These are phyloP conservation scores for Polytrichum commune DNA, from an alignment of 225 moss, liverwort and hornwort species.

Conservation along the genomic window DNA sequence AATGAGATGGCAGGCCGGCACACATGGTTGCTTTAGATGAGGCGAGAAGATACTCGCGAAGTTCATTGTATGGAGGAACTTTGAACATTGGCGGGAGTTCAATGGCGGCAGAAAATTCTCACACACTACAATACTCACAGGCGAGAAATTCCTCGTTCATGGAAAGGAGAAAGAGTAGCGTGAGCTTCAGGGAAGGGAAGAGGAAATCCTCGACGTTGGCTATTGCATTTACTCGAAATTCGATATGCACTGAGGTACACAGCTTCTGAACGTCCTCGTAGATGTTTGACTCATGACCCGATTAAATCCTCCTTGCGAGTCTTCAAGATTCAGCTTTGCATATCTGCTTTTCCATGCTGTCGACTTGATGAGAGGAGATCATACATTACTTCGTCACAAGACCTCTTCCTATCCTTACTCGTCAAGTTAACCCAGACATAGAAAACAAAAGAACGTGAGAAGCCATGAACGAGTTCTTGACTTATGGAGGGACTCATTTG, in stretches of 20 bases:
- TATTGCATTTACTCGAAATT: slow-evolving; percentile 44
- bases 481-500: too few species aligned
- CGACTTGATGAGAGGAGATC: too few species aligned
- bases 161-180: slow-evolving; percentile 46
- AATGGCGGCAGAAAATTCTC: slow-evolving; percentile 30
- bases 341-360: not conserved
- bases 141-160: slow-evolving; percentile 29
- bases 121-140: slow-evolving; percentile 33
- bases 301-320: not conserved
- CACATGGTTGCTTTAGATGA: slow-evolving; percentile 46
- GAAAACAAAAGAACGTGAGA: too few species aligned
- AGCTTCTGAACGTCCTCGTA: not conserved
- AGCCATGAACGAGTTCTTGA: too few species aligned
- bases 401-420: too few species aligned
- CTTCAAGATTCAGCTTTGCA: not conserved
- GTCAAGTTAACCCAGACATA: too few species aligned
- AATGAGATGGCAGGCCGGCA: slow-evolving; percentile 24
- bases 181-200: slow-evolving; percentile 29
- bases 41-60: slow-evolving; percentile 35
- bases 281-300: not conserved
- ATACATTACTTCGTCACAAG: too few species aligned
- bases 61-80: slow-evolving; percentile 33
- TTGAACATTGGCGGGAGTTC: slow-evolving; percentile 25
- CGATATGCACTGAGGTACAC: slow-evolving; percentile 32
- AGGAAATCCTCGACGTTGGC: slow-evolving; percentile 31